Conservation (phyloP, 305 asterid species). For the Solanum hybrid region DNA sequence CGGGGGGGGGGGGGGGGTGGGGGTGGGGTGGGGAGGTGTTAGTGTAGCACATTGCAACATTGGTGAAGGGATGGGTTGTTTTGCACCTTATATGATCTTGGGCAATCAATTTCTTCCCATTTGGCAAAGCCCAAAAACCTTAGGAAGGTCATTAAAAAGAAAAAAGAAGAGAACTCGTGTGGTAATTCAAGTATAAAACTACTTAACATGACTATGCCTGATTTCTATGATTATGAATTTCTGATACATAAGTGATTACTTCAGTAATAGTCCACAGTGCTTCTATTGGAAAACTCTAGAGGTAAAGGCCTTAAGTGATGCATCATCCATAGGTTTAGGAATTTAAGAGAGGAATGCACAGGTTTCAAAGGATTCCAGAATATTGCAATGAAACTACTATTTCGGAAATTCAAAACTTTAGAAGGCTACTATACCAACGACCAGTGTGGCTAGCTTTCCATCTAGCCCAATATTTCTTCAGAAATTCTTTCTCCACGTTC, state of each 20-base stretch:
- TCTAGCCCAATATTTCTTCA: slow-evolving; percentile 89
- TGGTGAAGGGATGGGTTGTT: background rate
- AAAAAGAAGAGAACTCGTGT: background rate
- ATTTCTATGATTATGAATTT: background rate
- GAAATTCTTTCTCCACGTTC: slow-evolving; percentile 84
- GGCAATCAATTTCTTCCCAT: background rate
- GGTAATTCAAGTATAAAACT: background rate
- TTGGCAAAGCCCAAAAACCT: background rate
- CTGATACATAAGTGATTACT: background rate
- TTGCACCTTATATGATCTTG: background rate
- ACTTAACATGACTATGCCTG: background rate
- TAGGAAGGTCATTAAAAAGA: background rate
- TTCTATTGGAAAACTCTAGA: background rate
- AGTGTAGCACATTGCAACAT: background rate
- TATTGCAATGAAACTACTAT: background rate
- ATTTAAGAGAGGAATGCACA: background rate
- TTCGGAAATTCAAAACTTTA: background rate
- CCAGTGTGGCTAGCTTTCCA: slow-evolving; percentile 91
- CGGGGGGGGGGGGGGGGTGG: no score
- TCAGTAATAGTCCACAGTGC: background rate
- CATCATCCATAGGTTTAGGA: background rate
- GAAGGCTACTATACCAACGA: slow-evolving; percentile 51
- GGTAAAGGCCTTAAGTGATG: background rate
- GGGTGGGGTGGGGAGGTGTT: background rate
- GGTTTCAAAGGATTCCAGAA: background rate